These are phyloP conservation scores for Parachlorella kessleri DNA, from an alignment of 139 green algal genomes.

Conservation along the genomic window DNA sequence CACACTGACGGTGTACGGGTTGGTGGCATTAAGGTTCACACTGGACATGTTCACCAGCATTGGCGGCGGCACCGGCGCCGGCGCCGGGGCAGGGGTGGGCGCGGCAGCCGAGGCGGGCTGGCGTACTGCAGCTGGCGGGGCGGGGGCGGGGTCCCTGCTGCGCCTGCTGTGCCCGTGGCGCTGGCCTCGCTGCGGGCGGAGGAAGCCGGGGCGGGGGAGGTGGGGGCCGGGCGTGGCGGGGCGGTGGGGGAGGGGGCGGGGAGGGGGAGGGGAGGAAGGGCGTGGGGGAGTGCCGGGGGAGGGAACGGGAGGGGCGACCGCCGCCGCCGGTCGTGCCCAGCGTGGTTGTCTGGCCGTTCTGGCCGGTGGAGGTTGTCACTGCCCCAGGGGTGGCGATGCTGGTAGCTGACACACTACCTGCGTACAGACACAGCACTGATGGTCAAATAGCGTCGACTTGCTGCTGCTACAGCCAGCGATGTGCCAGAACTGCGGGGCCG, in stretches of 20 bases:
- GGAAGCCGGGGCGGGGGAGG: no score
- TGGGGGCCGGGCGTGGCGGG: no score
- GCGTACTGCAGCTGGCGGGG: background rate
- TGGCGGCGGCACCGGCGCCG: no score
- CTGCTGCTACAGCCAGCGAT: no score
- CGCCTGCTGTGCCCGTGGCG: no score
- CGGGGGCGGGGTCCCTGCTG: background rate
- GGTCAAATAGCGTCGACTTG: no score
- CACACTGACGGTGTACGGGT: background rate
- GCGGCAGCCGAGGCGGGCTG: no score
- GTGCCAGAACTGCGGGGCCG: no score
- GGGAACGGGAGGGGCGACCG: background rate
- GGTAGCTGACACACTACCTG: background rate
- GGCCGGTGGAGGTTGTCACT: background rate
- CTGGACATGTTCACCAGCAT: background rate
- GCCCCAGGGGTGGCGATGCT: background rate
- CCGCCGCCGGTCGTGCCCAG: background rate
- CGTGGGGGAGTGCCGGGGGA: background rate
- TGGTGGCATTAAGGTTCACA: background rate
- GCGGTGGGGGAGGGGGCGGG: background rate
- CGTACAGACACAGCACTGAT: no score
- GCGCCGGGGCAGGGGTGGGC: no score
- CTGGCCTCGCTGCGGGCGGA: background rate
- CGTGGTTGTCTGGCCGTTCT: background rate
- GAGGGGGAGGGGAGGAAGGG: no score